Conservation (phyloP, 352 stramenopile genomes). For the Phytophthora sp. region DNA sequence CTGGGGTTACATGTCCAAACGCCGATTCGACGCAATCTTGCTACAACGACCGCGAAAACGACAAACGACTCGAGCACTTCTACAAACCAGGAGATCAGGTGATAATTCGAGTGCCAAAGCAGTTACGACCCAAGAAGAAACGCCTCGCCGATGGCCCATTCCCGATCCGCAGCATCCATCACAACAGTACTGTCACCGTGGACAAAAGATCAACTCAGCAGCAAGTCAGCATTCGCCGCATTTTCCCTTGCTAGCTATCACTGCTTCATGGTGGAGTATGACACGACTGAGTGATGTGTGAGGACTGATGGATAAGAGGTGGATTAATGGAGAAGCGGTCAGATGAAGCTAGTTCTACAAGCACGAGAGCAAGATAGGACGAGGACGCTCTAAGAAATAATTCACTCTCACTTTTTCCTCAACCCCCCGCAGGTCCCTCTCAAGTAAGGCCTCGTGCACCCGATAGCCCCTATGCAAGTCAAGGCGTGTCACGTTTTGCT, state of each 20-base stretch:
- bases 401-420: constrained; percentile 4
- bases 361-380: background rate
- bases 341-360: too few relatives aligned
- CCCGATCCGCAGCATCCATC: background rate
- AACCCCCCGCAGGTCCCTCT: background rate
- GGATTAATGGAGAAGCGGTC: too few relatives aligned
- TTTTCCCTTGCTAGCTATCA: background rate
- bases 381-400: background rate
- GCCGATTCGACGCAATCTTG: constrained; percentile 11
- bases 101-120: constrained; percentile 10
- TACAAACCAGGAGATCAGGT: constrained; percentile 5
- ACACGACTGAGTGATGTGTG: background rate
- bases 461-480: constrained; percentile 6
- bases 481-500: too few relatives aligned
- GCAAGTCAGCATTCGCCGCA: constrained; percentile 1
- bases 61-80: constrained; percentile 22
- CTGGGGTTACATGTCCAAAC: constrained; percentile 20
- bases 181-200: background rate
- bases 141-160: constrained; percentile 1
- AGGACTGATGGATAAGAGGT: background rate
- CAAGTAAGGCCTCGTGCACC: constrained; percentile 1
- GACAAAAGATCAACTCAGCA: background rate
- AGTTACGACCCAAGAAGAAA: constrained; percentile 3
- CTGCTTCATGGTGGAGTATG: background rate
- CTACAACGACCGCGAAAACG: constrained; percentile 22